Conservation (phyloP, 208 protist species). For the Acanthamoeba sp. region DNA sequence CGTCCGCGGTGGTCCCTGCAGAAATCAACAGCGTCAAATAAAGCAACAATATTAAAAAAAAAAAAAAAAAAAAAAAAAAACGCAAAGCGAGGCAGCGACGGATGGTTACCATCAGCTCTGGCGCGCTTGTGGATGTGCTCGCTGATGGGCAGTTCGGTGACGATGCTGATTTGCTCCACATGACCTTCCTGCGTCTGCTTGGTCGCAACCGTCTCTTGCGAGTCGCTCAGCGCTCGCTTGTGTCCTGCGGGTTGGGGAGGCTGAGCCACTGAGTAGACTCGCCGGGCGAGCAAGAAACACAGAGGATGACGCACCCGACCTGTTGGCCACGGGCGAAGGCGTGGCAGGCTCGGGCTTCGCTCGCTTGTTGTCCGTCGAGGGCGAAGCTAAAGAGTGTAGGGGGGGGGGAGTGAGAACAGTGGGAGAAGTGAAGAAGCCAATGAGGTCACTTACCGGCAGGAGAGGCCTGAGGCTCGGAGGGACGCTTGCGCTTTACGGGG, state of each 20-base stretch:
- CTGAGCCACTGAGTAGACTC: too few species aligned
- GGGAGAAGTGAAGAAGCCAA: neutral
- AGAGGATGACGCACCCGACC: neutral
- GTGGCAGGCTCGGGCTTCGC: constrained; percentile 20
- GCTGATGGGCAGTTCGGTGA: neutral
- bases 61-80: too few species aligned
- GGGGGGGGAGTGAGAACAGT: neutral
- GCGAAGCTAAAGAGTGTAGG: neutral
- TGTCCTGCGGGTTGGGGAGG: neutral
- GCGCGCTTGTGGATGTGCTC: neutral
- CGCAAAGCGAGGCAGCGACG: too few species aligned
- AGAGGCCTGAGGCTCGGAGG: constrained; percentile 3
- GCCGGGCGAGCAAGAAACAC: neutral
- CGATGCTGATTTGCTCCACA: neutral
- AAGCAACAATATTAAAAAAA: too few species aligned
- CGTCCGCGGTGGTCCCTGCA: neutral
- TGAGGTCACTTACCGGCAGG: neutral
- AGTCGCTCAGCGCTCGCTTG: neutral
- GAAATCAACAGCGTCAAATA: too few species aligned
- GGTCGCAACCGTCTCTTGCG: neutral
- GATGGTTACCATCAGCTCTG: neutral
- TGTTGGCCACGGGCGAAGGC: neutral
- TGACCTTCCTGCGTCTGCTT: neutral
- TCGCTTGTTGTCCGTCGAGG: neutral
- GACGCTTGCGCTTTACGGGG: neutral